Conservation (phyloP, 2,329 filamentous ascomycete genomes). For the Bimuria novae-zelandiae region DNA sequence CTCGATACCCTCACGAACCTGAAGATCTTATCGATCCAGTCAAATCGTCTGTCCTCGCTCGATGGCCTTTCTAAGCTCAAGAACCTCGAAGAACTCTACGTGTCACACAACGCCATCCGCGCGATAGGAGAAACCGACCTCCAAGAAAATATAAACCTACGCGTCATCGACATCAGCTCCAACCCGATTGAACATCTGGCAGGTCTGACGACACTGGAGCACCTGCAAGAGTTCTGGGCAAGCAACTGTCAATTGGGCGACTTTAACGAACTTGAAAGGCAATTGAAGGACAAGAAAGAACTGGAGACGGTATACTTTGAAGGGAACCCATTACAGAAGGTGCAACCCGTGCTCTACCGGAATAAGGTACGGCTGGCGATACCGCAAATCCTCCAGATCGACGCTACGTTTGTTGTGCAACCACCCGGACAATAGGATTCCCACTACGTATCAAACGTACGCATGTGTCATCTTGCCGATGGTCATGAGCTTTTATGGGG, state of each 20-base stretch:
- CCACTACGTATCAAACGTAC: too few species aligned
- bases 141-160: slow-evolving; percentile 55
- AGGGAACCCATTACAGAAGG: slow-evolving; percentile 84
- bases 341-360: slow-evolving; percentile 80
- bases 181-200: slow-evolving; percentile 79
- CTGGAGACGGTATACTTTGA: slow-evolving; percentile 95
- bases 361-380: slow-evolving; percentile 90
- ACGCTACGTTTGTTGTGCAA: slow-evolving; percentile 64
- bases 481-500: neutral
- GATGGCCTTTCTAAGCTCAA: slow-evolving; percentile 73
- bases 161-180: slow-evolving; percentile 84
- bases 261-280: slow-evolving; percentile 80
- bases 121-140: slow-evolving; percentile 77
- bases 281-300: slow-evolving; percentile 76
- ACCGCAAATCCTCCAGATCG: slow-evolving; percentile 89
- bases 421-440: neutral
- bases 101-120: slow-evolving; percentile 90
- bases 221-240: slow-evolving; percentile 92
- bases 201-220: slow-evolving; percentile 68
- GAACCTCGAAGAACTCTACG: slow-evolving; percentile 88
- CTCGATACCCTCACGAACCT: slow-evolving; percentile 77
- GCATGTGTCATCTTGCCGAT: neutral
- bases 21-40: slow-evolving; percentile 89
- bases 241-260: slow-evolving; percentile 82
- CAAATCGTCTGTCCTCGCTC: slow-evolving; percentile 84